Percentiles rank a stretch among this genome's conserved stretches.
These are phyloP conservation scores for Oldenlandia corymbosa DNA, from an alignment of 257 asterid species.

Conservation along the genomic window DNA sequence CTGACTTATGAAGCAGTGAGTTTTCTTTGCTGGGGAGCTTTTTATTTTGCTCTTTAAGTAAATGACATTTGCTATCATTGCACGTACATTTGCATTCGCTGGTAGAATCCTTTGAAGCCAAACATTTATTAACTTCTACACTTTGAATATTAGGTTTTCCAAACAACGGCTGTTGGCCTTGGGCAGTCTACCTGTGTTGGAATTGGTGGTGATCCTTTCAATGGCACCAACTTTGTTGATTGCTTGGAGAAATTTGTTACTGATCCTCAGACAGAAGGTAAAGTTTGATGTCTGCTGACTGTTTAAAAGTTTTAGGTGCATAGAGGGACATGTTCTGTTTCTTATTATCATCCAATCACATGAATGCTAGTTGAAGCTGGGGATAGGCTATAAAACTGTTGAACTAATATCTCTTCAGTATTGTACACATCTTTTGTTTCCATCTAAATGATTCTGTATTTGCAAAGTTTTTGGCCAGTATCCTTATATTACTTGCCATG, in stretches of 20 bases:
- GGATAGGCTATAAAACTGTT: not conserved
- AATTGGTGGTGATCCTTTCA: conserved; percentile 98
- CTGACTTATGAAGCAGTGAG: conserved; percentile 89
- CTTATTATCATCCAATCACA: not conserved
- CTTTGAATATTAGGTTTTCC: conserved; percentile 63
- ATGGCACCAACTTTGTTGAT: conserved; percentile 96
- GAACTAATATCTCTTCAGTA: no score
- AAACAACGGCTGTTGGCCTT: conserved; percentile 98
- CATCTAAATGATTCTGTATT: not conserved
- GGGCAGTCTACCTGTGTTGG: conserved; percentile 98
- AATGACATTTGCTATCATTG: no score
- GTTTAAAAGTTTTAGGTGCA: not conserved
- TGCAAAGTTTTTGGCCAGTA: not conserved
- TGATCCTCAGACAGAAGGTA: conserved; percentile 98
- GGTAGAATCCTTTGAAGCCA: not conserved
- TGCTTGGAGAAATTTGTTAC: conserved; percentile 79
- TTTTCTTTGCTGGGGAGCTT: conserved; percentile 7
- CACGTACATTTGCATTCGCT: no score
- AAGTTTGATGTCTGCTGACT: conserved; percentile 7
- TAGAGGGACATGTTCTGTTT: not conserved
- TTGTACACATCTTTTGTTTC: not conserved
- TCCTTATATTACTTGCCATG: not conserved
- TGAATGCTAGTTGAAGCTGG: not conserved
- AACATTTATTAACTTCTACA: not conserved
- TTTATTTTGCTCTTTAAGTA: no score